Evolutionary conservation across 1,284 basidiomycete species (phyloP).

Genomic region (Trametes versicolor): DNA sequence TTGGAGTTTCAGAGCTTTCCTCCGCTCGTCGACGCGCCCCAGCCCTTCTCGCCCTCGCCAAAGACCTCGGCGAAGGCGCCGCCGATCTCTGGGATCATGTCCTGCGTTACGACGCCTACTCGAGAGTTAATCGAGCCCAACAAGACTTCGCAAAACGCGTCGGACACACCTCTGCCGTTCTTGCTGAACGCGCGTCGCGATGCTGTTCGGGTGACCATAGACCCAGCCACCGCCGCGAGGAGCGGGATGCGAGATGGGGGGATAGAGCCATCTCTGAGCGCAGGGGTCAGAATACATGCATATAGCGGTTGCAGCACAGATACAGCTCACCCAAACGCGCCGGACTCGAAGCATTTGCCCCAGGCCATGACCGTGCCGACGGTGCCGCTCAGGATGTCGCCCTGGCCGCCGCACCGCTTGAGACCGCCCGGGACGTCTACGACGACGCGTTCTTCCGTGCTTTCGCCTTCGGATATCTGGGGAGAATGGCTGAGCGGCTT

Average conservation of each 20-base stretch:
- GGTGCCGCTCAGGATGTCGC: conserved; percentile 90
- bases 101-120: conserved; percentile 85
- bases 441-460: conserved; percentile 61
- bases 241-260: conserved; percentile 77
- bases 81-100: conserved; percentile 85
- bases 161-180: conserved; percentile 62
- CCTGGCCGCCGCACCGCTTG: conserved; percentile 96
- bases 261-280: conserved; percentile 56
- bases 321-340: conserved; percentile 70
- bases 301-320: background rate
- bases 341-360: conserved; percentile 91
- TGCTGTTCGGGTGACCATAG: conserved; percentile 87
- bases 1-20: conserved; percentile 12
- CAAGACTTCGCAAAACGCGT: background rate
- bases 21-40: conserved; percentile 30
- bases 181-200: conserved; percentile 81
- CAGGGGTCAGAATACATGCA: conserved; percentile 2
- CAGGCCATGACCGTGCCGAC: conserved; percentile 93
- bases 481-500: background rate
- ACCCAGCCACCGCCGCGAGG: conserved; percentile 89
- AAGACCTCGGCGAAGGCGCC: conserved; percentile 81
- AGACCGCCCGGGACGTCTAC: conserved; percentile 82
- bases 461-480: conserved; percentile 50
- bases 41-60: conserved; percentile 55
- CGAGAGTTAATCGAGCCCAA: background rate